phyloP scores from a whole-genome alignment of 1,284 basidiomycete genomes.

The Ustilago tritici region DNA sequence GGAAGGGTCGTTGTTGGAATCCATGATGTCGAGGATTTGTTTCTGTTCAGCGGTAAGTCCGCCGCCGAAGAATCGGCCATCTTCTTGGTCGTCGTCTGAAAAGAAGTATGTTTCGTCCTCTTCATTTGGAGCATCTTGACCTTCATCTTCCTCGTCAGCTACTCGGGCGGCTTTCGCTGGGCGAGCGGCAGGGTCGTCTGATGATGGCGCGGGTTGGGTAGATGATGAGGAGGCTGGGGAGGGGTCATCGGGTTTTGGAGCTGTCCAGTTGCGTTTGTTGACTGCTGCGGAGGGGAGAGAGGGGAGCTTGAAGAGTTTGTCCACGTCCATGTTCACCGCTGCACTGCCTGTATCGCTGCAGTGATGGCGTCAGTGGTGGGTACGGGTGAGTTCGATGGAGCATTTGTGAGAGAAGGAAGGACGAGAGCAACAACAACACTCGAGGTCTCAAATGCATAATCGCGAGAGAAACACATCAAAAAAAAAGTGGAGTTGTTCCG shows the following conservation, averaged over 20 bases:
- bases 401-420: background rate
- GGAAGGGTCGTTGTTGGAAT: conserved; percentile 26
- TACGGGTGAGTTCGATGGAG: background rate
- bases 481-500: conserved; percentile 22
- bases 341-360: background rate
- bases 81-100: conserved; percentile 66
- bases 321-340: conserved; percentile 60
- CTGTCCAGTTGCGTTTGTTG: conserved; percentile 65
- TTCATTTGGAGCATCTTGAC: conserved; percentile 10
- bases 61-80: conserved; percentile 65
- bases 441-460: background rate
- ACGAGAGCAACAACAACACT: background rate
- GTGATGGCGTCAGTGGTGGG: background rate
- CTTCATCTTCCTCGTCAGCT: conserved; percentile 36
- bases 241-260: conserved; percentile 37
- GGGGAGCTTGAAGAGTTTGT: conserved; percentile 68
- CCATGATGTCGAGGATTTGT: conserved; percentile 66
- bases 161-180: conserved; percentile 41
- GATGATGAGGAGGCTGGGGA: conserved; percentile 18
- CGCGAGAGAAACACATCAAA: conserved; percentile 14
- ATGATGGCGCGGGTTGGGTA: conserved; percentile 9
- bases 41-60: conserved; percentile 65
- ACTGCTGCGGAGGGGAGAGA: conserved; percentile 60
- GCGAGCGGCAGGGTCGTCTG: background rate
- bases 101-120: conserved; percentile 46